Conservation (phyloP, 1,284 basidiomycete genomes). For the Naganishia sp. region DNA sequence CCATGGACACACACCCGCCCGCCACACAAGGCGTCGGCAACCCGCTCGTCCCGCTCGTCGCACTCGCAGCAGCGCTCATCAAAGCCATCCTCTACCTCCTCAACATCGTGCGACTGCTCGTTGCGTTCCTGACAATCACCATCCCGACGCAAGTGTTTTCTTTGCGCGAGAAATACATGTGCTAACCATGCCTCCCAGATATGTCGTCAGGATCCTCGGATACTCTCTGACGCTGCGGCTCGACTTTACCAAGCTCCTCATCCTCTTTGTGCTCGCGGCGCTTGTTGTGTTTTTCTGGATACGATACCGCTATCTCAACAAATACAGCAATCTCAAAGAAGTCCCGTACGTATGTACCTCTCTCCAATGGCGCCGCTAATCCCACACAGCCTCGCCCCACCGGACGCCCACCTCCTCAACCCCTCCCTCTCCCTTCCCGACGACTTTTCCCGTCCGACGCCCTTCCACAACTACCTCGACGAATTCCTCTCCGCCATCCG, state of each 20-base stretch:
- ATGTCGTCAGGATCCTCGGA: slow-evolving; percentile 64
- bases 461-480: slow-evolving; percentile 89
- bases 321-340: slow-evolving; percentile 75
- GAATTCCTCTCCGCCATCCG: slow-evolving; percentile 92
- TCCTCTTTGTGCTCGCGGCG: slow-evolving; percentile 67
- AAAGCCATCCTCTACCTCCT: slow-evolving; percentile 79
- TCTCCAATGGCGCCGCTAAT: slow-evolving; percentile 64
- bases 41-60: slow-evolving; percentile 66
- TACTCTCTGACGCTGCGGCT: slow-evolving; percentile 87
- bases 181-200: slow-evolving; percentile 34
- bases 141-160: slow-evolving; percentile 61
- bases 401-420: slow-evolving; percentile 33
- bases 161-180: not conserved
- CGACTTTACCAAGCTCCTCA: slow-evolving; percentile 82
- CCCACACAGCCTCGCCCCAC: slow-evolving; percentile 25
- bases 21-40: slow-evolving; percentile 42
- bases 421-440: slow-evolving; percentile 27
- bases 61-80: slow-evolving; percentile 76
- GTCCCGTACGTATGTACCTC: slow-evolving; percentile 61
- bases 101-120: slow-evolving; percentile 68
- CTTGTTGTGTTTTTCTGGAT: slow-evolving; percentile 73
- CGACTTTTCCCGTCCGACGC: slow-evolving; percentile 53
- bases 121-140: slow-evolving; percentile 76
- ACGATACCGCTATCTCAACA: slow-evolving; percentile 63
- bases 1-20: slow-evolving; percentile 5